A percentile compares a stretch with the other conserved stretches of the same genome.
Evolutionary conservation across 2,329 filamentous ascomycete species (phyloP).

Genomic region (Bretziella fagacearum): DNA sequence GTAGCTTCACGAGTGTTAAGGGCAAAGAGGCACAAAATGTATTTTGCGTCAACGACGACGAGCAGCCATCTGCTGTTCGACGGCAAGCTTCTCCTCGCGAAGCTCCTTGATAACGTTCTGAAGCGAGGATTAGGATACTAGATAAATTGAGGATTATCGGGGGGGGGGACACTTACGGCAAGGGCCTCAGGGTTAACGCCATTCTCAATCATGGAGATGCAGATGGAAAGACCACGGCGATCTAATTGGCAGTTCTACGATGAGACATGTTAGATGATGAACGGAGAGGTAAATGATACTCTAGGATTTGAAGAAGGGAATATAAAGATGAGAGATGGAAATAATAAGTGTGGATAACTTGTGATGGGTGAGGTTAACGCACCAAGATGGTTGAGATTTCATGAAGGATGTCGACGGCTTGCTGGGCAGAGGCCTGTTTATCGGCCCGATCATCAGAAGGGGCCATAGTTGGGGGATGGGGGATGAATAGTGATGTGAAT

Average conservation of each 20-base stretch:
- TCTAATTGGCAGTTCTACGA: constrained; percentile 81
- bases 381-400: constrained; percentile 84
- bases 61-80: constrained; percentile 26
- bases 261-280: not conserved
- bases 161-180: constrained; percentile 51
- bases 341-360: no score
- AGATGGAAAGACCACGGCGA: constrained; percentile 77
- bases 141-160: not conserved
- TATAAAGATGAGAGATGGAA: no score
- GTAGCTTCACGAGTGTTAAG: not conserved
- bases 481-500: not conserved
- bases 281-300: no score
- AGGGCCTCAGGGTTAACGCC: constrained; percentile 91
- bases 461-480: constrained; percentile 19
- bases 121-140: no score
- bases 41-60: constrained; percentile 12
- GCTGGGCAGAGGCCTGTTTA: constrained; percentile 61
- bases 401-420: constrained; percentile 67
- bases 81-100: constrained; percentile 36
- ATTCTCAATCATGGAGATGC: constrained; percentile 92
- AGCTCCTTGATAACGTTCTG: constrained; percentile 45
- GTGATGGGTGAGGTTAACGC: constrained; percentile 20
- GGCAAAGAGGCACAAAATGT: not conserved
- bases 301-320: not conserved
- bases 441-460: constrained; percentile 34